These are phyloP conservation scores for Phoenix roebelenii DNA, from an alignment of 176 grass and related monocot genomes.

Conservation along the genomic window DNA sequence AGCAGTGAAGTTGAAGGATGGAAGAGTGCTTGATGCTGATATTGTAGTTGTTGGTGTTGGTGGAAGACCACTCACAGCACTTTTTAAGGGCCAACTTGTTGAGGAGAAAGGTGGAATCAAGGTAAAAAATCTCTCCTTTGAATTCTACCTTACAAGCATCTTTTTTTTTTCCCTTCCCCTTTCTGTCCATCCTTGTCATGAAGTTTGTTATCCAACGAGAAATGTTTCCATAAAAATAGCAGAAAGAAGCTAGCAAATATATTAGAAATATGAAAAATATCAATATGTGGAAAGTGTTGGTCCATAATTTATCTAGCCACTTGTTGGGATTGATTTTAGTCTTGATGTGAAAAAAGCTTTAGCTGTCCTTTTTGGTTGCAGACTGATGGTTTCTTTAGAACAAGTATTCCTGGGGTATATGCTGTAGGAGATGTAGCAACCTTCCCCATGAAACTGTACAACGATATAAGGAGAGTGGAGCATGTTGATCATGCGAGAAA, in stretches of 20 bases:
- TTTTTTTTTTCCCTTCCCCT: background rate
- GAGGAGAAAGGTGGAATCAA: slow-evolving; percentile 99
- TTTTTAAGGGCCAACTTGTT: slow-evolving; percentile 79
- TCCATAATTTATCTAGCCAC: too few relatives aligned
- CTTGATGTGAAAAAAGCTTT: too few relatives aligned
- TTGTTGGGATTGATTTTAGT: too few relatives aligned
- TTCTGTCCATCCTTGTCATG: background rate
- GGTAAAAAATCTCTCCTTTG: slow-evolving; percentile 30
- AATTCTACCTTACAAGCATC: background rate
- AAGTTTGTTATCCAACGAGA: too few relatives aligned
- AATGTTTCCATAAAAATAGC: too few relatives aligned
- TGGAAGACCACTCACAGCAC: slow-evolving; percentile 52
- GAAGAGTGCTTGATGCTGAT: slow-evolving; percentile 63
- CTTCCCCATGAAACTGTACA: slow-evolving; percentile 83
- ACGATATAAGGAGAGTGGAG: slow-evolving; percentile 72
- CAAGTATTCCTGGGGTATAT: slow-evolving; percentile 66
- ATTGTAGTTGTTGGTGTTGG: slow-evolving; percentile 95
- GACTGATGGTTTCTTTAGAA: slow-evolving; percentile 84
- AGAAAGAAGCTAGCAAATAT: too few relatives aligned
- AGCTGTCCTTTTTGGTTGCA: slow-evolving; percentile 22
- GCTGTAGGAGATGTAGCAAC: slow-evolving; percentile 87
- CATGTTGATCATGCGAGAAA: slow-evolving; percentile 88
- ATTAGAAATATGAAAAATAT: too few relatives aligned
- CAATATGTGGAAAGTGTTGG: too few relatives aligned
- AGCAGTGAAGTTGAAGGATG: slow-evolving; percentile 72